Evolutionary conservation across 805 yeast genomes (phyloP), one percentile per base, ranked within the genome.

Genomic region (Candida mattraensis): DNA sequence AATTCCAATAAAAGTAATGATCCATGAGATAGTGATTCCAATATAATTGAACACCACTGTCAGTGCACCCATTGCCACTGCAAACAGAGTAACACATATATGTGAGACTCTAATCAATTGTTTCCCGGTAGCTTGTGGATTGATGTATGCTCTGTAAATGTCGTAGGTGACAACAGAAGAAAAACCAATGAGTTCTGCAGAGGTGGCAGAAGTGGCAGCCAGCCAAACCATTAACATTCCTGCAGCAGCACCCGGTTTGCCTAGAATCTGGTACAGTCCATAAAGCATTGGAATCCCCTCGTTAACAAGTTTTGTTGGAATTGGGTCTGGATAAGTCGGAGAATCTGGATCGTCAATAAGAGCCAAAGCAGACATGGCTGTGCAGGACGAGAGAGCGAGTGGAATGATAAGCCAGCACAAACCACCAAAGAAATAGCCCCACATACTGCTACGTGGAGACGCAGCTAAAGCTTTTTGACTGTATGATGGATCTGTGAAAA

Each of bases 1-100:
- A 30, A 71, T 61, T 14, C 77, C 77, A 70, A 71, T 70, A 50
- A 71, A 57, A 43, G 70, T 53, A 30, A 65, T 47, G 17, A 67
- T 49, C 70, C 71, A 68, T 5, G 64, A 58, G 18, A 63, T 61
- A 19, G 69, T 61, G 33, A 66, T 61, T 15, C 71, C 70, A 30
- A 61, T 54, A 40, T 67, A 65, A 50, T 65, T 64, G 52, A 67
- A 65, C 14, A 61, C 58, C 18, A 61, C 64, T 1, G 72, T 57
- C 16, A 64, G 39, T 7, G 60, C 64, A 6, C 64, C 69, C 60
- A 64, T 60, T 18, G 63, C 48, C 7, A 75, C 40, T 7, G 79
- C 76, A 49, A 76, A 78, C 1, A 48, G 46, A 12, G 60, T 30
- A 11, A 64, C 63, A 18, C 57, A 42, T 7, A 55, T 14, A 33